phyloP scores from a whole-genome alignment of 345 rosid species.

The Eucalyptus cladocalyx region DNA sequence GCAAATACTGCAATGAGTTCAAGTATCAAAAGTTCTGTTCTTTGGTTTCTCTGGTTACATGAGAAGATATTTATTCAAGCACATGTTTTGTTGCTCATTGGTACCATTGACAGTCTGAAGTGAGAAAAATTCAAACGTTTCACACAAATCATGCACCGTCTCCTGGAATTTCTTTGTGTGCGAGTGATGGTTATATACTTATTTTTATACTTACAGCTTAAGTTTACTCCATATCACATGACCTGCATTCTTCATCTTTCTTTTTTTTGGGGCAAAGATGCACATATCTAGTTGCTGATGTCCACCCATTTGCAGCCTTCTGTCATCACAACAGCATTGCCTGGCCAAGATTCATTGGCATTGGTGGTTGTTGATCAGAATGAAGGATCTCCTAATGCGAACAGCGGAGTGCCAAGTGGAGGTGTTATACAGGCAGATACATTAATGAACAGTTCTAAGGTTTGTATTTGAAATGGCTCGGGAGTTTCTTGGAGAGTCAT shows the following conservation, averaged over 20 bases:
- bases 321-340: neutral
- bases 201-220: neutral
- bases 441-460: conserved; percentile 27
- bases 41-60: neutral
- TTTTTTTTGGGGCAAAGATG: neutral
- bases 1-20: neutral
- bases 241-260: neutral
- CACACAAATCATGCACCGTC: neutral
- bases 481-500: neutral
- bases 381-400: neutral
- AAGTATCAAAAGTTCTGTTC: neutral
- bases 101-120: neutral
- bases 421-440: conserved; percentile 22
- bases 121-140: neutral
- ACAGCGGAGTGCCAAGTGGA: conserved; percentile 25
- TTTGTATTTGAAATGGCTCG: neutral
- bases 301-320: neutral
- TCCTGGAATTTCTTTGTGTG: neutral
- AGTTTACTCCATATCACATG: neutral
- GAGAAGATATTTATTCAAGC: neutral
- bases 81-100: neutral
- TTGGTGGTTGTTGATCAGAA: conserved; percentile 23
- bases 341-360: conserved; percentile 13
- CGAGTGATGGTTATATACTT: neutral
- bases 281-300: neutral